Evolutionary conservation across 2,329 filamentous ascomycete genomes (phyloP).

Genomic region (Didymella exigua): DNA sequence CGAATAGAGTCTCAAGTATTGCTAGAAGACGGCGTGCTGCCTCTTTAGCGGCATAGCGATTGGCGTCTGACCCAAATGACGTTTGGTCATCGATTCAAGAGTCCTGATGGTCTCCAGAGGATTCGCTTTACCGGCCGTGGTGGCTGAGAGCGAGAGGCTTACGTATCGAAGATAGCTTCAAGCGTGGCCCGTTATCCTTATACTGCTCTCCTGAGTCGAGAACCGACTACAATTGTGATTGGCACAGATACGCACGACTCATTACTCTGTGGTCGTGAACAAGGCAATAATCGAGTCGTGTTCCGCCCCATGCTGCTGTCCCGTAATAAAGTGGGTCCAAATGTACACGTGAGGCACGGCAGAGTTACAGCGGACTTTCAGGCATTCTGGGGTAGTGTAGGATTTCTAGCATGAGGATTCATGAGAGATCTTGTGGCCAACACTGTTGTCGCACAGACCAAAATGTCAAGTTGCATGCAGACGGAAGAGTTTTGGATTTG

Average conservation of each 20-base stretch:
- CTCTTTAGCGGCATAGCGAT: constrained; percentile 15
- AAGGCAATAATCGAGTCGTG: background rate
- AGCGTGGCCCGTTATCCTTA: background rate
- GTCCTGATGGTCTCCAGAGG: background rate
- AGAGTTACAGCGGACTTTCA: background rate
- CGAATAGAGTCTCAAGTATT: constrained; percentile 13
- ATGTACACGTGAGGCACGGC: background rate
- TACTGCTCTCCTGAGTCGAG: background rate
- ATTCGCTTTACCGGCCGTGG: background rate
- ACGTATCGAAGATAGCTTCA: background rate
- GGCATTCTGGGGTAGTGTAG: background rate
- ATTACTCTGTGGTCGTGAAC: background rate
- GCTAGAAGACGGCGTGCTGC: constrained; percentile 13
- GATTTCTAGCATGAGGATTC: background rate
- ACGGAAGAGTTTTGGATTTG: background rate
- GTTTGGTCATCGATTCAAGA: constrained; percentile 2
- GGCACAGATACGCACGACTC: background rate
- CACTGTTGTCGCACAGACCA: background rate
- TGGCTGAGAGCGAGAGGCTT: too few relatives aligned
- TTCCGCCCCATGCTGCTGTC: background rate
- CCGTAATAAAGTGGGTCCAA: background rate
- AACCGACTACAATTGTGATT: background rate
- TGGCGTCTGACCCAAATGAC: constrained; percentile 3
- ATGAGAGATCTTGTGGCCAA: background rate
- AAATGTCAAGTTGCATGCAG: background rate